Evolutionary conservation across 345 rosid genomes (phyloP), one percentile per base, ranked within the genome.

Genomic region (Aquilaria yunnanensis): DNA sequence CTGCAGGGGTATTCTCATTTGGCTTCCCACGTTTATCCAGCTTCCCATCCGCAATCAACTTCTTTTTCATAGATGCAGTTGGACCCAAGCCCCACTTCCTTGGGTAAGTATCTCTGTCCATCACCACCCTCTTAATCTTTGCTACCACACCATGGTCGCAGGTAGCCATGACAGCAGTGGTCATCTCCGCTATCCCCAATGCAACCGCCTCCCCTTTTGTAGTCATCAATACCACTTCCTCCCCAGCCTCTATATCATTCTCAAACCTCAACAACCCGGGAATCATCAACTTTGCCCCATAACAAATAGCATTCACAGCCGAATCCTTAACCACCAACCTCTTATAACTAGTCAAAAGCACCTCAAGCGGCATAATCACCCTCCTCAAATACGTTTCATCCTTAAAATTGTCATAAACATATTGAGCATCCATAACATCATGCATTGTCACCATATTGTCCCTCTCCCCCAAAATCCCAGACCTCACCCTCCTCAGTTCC

Each of bases 381-480:
- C 98, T 80, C 83, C 98, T 87, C 66, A 92, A 70, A 59, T 92
- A 92, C 57, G 68, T 56, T 78, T 92, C 98, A 57, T 89, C 96
- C 31, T 77, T 74, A 30, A 74, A 66, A 32, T 83, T 83, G 58
- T 89, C 89, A 68, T 83, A 82, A 57, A 83, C 60, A 89, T 88
- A 92, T 60, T 90, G 98, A n/a, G 92, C 97, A 78, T 93, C 98
- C 96, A 93, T 83, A 30, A 90, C 86, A 84, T 90, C 98, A 54
- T 93, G 97, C 98, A 93, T 90, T 0, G 96, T 85, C 61, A 93
- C 97, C 98, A 93, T 93, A 64, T 93, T 93, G 84, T 93, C 92
- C 57, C 70, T 87, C 81, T 93, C 98, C 0, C 98, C 98, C 45
- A 65, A 67, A 60, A 93, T 93, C 47, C 98, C 98, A 41, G 98